phyloP scores from a whole-genome alignment of 2,329 filamentous ascomycete species.

The Fusarium mexicanum region DNA sequence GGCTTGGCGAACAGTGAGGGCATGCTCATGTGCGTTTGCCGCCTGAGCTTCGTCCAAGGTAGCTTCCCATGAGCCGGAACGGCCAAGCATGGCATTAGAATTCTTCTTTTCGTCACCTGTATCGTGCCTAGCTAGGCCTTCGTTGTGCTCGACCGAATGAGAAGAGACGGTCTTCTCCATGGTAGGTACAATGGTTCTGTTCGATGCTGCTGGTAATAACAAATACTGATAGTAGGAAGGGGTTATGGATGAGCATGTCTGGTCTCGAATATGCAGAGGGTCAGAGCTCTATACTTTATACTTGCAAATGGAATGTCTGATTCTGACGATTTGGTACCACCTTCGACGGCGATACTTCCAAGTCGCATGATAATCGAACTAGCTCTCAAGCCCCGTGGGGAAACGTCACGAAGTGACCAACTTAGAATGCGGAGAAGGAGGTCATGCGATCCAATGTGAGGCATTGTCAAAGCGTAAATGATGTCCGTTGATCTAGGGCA shows the following conservation, averaged over 20 bases:
- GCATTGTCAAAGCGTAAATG: not conserved
- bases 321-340: rapidly evolving
- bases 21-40: not conserved
- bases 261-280: not conserved
- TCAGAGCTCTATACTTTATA: not conserved
- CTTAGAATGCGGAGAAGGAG: not conserved
- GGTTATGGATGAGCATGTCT: not conserved
- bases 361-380: not conserved
- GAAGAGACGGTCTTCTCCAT: not conserved
- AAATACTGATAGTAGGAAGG: not conserved
- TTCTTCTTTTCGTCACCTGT: rapidly evolving
- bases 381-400: not conserved
- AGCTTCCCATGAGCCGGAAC: not conserved
- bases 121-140: not conserved
- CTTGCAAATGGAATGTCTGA: not conserved
- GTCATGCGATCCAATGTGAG: not conserved
- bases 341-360: too few relatives aligned
- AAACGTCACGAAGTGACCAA: not conserved
- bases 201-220: not conserved
- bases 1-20: not conserved
- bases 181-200: not conserved
- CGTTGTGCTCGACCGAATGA: not conserved
- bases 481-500: not conserved
- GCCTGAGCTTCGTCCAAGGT: not conserved
- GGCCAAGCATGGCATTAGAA: not conserved